Evolutionary conservation across 208 protist genomes (phyloP), one percentile per base, ranked within the genome.

Genomic region (Trypanosoma lewisi): DNA sequence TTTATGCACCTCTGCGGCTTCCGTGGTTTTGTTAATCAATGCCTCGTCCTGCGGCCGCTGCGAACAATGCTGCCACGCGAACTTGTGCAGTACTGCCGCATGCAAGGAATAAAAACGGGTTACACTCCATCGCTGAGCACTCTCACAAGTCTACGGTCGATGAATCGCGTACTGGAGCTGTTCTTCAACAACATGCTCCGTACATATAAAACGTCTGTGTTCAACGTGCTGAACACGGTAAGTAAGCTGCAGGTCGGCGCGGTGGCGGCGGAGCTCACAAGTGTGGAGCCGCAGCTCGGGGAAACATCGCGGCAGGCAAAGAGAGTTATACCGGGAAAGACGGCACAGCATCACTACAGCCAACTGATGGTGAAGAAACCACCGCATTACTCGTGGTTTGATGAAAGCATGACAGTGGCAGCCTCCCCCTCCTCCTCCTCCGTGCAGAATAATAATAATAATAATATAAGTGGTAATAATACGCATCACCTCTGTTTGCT

Each of bases 151-250:
- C 37, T 77, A 19, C 78, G 67, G 0, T 91, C 85, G 8, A 55
- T 91, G 17, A 67, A 78, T 56, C 76, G 84, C 30, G 68, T 63
- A 2, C 51, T 95, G 17, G 85, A 95, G 74, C 21, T 62, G 3
- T 95, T 95, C 63, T 75, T 93, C 39, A 63, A 78, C 31, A 67
- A 44, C 1, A 77, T 87, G 57, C 66, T 81, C 21, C 5, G 33
- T 0, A 63, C 66, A 28, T 90, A 85, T 44, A 77, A 76, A 42
- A 84, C 89, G 2, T 82, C 80, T 49, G 58, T 91, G n/a, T 95
- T 93, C 60, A 95, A 95, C 57, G 75, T 93, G 34, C 57, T 95
- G 11, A 89, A 80, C 63, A 87, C 77, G 6, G 79, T 81, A 6
- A 75, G 70, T 36, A 83, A 82, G 49, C 54, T 95, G 25, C 50